Conservation (phyloP, 306 rosid genomes). For the Hylodesmum podocarpum region DNA sequence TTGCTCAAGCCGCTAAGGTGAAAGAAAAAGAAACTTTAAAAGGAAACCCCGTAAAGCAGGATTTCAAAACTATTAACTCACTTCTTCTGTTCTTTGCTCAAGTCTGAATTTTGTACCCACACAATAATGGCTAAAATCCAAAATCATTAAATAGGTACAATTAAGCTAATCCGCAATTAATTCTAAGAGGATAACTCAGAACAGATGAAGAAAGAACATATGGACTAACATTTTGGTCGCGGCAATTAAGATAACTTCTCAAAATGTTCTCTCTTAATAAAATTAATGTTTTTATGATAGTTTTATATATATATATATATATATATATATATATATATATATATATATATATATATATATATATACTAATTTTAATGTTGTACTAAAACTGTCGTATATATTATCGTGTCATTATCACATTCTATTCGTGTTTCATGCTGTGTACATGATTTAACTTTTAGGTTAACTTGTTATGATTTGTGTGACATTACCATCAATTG, state of each 20-base stretch:
- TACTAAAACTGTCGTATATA: not conserved
- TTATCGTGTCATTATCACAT: not conserved
- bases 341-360: no score
- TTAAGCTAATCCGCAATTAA: not conserved
- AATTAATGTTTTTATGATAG: no score
- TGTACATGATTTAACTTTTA: not conserved
- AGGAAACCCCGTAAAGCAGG: not conserved
- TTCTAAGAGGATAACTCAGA: not conserved
- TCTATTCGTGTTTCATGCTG: not conserved
- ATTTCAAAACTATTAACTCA: not conserved
- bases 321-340: no score
- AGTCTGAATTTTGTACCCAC: not conserved
- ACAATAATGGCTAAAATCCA: not conserved
- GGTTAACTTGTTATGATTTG: not conserved
- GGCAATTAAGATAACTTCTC: no score
- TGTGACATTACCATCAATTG: not conserved
- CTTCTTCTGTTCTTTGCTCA: not conserved
- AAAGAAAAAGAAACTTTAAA: not conserved
- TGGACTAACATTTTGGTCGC: no score
- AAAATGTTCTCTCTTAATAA: no score
- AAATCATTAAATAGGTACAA: not conserved
- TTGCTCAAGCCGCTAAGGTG: not conserved
- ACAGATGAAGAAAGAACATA: no score
- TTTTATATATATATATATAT: no score
- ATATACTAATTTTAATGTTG: not conserved